Percentiles rank a stretch among this genome's conserved stretches.
Conservation (phyloP, 2,329 filamentous ascomycete species). For the Aspergillus sp. region DNA sequence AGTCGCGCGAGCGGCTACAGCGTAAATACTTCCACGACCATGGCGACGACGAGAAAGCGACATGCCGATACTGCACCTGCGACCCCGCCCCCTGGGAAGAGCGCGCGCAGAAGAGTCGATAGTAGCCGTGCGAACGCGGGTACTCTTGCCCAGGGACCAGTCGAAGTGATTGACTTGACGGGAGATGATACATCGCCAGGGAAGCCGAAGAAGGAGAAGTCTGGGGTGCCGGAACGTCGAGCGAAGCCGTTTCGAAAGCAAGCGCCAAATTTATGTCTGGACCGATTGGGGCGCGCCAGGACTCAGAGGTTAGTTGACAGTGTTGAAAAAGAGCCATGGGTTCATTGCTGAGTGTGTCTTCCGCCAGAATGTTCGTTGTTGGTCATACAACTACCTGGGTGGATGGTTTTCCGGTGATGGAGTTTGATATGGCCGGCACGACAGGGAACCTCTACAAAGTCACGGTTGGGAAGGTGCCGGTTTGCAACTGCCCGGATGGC, state of each 20-base stretch:
- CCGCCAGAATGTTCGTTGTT: constrained; percentile 48
- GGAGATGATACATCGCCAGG: constrained; percentile 1
- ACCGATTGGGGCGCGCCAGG: constrained; percentile 41
- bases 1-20: too few relatives aligned
- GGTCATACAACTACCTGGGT: constrained; percentile 40
- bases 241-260: constrained; percentile 33
- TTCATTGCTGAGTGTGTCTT: constrained; percentile 1
- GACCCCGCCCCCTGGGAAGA: constrained; percentile 2
- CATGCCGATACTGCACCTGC: neutral
- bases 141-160: neutral
- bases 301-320: constrained; percentile 36
- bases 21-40: too few relatives aligned
- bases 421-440: constrained; percentile 50
- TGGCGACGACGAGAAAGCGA: neutral
- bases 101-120: constrained; percentile 1
- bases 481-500: constrained; percentile 49
- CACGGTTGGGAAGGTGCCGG: constrained; percentile 44
- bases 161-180: constrained; percentile 13
- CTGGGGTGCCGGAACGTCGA: constrained; percentile 27
- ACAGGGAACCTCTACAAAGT: constrained; percentile 58
- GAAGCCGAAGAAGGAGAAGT: too few relatives aligned
- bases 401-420: constrained; percentile 41
- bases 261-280: constrained; percentile 40
- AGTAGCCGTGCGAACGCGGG: neutral
- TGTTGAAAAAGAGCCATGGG: too few relatives aligned